A percentile compares a stretch with the other conserved stretches of the same genome.
Evolutionary conservation across 768 basidiomycete species (phyloP).

Genomic region (Leccinum subtestaceum): DNA sequence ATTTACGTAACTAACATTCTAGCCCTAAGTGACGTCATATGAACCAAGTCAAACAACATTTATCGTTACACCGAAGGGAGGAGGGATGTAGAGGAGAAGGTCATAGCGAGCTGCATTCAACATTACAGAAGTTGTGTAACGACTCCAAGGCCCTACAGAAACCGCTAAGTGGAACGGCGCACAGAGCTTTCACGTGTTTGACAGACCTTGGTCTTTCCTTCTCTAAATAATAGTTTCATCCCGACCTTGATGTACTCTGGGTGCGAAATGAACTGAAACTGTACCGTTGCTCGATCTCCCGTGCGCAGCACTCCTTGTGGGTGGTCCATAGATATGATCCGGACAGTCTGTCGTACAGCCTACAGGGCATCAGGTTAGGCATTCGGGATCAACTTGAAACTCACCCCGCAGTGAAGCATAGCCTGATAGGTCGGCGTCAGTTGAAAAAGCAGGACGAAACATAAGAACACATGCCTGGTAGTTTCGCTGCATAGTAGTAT

Average conservation of each 20-base stretch:
- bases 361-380: slow-evolving; percentile 28
- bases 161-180: slow-evolving; percentile 8
- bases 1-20: slow-evolving; percentile 14
- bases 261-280: slow-evolving; percentile 90
- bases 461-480: slow-evolving; percentile 63
- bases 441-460: neutral
- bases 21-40: slow-evolving; percentile 17
- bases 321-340: slow-evolving; percentile 88
- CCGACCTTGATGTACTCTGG: slow-evolving; percentile 92
- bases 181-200: neutral
- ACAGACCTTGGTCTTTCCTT: slow-evolving; percentile 90
- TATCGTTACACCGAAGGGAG: neutral
- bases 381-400: slow-evolving; percentile 15
- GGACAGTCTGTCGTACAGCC: slow-evolving; percentile 90
- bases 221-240: slow-evolving; percentile 90
- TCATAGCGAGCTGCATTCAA: neutral
- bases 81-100: neutral
- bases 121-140: slow-evolving; percentile 62
- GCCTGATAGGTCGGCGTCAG: slow-evolving; percentile 42
- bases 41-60: neutral
- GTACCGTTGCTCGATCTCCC: slow-evolving; percentile 92
- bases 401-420: slow-evolving; percentile 89
- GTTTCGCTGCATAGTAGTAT: slow-evolving; percentile 88
- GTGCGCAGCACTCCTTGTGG: slow-evolving; percentile 87
- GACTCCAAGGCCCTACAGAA: slow-evolving; percentile 66